These are phyloP conservation scores for Diversispora epigaea DNA, from an alignment of 192 early-diverging fungal species.

Conservation along the genomic window DNA sequence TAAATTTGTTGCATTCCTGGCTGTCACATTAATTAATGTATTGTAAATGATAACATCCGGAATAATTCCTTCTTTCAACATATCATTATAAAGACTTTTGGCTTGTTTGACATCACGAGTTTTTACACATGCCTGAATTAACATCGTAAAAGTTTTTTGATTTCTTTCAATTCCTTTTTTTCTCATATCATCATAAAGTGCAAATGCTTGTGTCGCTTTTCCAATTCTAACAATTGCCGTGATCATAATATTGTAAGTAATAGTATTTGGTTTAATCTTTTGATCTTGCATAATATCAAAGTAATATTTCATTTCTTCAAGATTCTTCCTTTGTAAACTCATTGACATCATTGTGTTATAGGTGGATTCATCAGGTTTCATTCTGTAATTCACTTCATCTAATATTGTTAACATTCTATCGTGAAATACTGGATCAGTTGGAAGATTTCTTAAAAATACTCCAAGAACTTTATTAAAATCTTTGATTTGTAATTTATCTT, in stretches of 20 bases:
- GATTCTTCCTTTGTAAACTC: background rate
- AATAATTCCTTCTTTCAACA: background rate
- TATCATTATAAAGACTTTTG: background rate
- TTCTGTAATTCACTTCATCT: background rate
- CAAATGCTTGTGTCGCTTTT: background rate
- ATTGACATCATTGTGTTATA: slow-evolving; percentile 25
- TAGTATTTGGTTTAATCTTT: background rate
- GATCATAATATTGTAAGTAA: slow-evolving; percentile 38
- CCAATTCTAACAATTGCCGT: slow-evolving; percentile 6
- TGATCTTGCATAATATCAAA: slow-evolving; percentile 29
- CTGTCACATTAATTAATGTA: background rate
- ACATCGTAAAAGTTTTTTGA: background rate
- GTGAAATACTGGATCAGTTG: background rate
- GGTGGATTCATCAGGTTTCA: background rate
- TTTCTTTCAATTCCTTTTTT: background rate
- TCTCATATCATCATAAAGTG: slow-evolving; percentile 8
- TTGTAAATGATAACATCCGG: slow-evolving; percentile 6
- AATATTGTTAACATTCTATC: slow-evolving; percentile 3
- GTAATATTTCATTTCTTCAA: background rate
- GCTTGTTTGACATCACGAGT: background rate
- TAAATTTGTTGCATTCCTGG: background rate
- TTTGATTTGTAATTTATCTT: background rate
- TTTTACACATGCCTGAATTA: slow-evolving; percentile 2
- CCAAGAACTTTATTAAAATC: background rate
- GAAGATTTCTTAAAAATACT: background rate